Base-by-base conservation (phyloP, 352 stramenopile species). In the Globisporangium abappressorium region DNA sequence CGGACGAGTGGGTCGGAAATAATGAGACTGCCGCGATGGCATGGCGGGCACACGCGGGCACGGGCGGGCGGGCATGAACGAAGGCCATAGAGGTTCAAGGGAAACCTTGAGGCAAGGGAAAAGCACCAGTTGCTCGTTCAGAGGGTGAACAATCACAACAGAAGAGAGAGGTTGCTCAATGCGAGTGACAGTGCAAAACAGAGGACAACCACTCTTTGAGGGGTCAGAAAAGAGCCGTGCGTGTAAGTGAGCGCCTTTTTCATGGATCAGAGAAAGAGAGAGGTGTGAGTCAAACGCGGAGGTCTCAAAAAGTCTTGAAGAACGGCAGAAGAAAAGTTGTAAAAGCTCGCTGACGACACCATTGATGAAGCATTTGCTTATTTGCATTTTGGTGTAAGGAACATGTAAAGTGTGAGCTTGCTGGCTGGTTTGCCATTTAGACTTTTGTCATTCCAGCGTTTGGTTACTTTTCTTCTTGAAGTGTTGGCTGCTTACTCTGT, bases 381-480 rank as follows among this genome's bases (percentile, higher is more conserved):
- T 38, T 18, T 18, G 36, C 36, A 43, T 43, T 43, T 43, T 43
- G 7, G 0, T 34, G 36, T 43, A 43, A 43, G 36, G 36, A 43
- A 18, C 4, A 12, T 41, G 34, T 43, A 18, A 43, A 34, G 30
- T 34, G 30, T 43, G 36, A 12, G 5, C 24, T 26, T 11, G 4
- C 36, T 43, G 12, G 34, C 34, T 41, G 36, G 36, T 43, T 43
- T 43, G 36, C 12, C 11, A 43, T 18, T 18, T 18, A 18, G 36
- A 43, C 36, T 46, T 46, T 24, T 51, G 15, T 22, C 12, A 26
- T 26, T 24, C 15, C 26, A 58, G 53, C 30, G 33, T 34, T 63
- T 63, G 57, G 36, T 34, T 34, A 53, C 22, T 53, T 53, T 63
- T 62, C 57, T 56, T 38, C 64, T 38, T 53, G 20, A 63, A 51